Percentiles rank a stretch among this genome's conserved stretches.
These are phyloP conservation scores for Talaromyces sp. DNA, from an alignment of 2,329 filamentous ascomycete genomes.

Conservation along the genomic window DNA sequence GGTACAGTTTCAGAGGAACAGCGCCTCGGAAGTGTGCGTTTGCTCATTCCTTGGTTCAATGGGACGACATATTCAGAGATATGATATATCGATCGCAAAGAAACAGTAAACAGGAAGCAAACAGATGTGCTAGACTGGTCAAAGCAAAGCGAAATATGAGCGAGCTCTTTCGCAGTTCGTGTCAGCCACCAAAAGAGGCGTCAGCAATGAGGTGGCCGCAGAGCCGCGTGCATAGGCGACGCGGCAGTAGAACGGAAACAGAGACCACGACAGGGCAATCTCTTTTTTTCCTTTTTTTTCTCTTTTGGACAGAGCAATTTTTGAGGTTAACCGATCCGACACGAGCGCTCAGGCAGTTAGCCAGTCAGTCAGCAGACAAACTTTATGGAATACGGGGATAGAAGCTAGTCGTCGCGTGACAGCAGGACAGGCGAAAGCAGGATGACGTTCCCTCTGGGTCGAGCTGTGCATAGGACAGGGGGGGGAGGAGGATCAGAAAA, in stretches of 20 bases:
- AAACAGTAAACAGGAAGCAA: background rate
- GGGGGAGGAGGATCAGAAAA: background rate
- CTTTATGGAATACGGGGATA: background rate
- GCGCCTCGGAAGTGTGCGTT: background rate
- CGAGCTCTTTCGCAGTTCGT: background rate
- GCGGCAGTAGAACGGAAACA: background rate
- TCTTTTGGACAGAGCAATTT: background rate
- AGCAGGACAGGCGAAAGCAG: conserved; percentile 4
- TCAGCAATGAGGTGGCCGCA: background rate
- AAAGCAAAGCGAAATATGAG: background rate
- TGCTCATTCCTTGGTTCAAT: background rate
- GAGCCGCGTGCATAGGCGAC: background rate
- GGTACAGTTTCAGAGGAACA: background rate
- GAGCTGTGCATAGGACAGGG: background rate
- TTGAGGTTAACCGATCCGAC: background rate
- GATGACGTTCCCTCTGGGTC: background rate
- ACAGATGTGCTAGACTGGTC: background rate
- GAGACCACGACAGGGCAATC: too few relatives aligned
- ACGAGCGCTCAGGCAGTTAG: background rate
- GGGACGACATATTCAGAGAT: background rate
- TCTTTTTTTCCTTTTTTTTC: too few relatives aligned
- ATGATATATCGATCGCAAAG: background rate
- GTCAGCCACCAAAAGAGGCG: background rate
- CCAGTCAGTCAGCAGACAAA: background rate
- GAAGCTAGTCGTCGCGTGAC: conserved; percentile 10